A percentile compares a stretch with the other conserved stretches of the same genome.
Conservation (phyloP, 192 early-diverging fungal genomes). For the Phycomyces nitens region DNA sequence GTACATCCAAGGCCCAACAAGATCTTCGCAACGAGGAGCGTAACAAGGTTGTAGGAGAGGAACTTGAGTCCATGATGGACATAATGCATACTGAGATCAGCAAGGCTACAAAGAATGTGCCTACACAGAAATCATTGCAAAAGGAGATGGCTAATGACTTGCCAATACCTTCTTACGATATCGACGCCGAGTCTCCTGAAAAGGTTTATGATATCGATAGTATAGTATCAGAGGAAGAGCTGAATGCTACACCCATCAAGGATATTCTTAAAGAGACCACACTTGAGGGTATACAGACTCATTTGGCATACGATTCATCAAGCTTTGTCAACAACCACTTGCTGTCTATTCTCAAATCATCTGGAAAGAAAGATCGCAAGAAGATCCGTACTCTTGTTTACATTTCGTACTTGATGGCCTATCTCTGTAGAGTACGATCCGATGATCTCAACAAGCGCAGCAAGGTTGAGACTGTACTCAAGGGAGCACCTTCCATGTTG, state of each 20-base stretch:
- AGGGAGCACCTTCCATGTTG: constrained; percentile 56
- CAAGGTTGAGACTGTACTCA: constrained; percentile 46
- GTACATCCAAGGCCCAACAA: constrained; percentile 85
- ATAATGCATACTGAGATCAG: constrained; percentile 70
- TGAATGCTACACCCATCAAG: constrained; percentile 62
- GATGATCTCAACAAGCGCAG: constrained; percentile 43
- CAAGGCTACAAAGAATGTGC: constrained; percentile 58
- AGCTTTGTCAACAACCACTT: constrained; percentile 43
- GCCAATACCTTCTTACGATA: constrained; percentile 77
- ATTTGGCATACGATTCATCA: constrained; percentile 42
- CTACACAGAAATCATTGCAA: constrained; percentile 52
- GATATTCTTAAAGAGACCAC: constrained; percentile 47
- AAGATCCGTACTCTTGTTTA: constrained; percentile 65
- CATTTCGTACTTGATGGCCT: constrained; percentile 73
- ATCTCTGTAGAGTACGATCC: constrained; percentile 39
- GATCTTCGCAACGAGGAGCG: constrained; percentile 78
- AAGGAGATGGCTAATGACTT: constrained; percentile 50
- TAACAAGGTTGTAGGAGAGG: constrained; percentile 79
- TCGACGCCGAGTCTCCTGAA: constrained; percentile 56
- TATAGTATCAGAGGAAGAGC: constrained; percentile 61
- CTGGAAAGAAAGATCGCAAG: constrained; percentile 50
- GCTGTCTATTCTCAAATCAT: constrained; percentile 28
- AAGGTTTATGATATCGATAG: constrained; percentile 82
- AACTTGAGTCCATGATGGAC: constrained; percentile 57
- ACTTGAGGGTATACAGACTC: constrained; percentile 27